Evolutionary conservation across 768 basidiomycete species (phyloP).

Genomic region (Ramaria sp.): DNA sequence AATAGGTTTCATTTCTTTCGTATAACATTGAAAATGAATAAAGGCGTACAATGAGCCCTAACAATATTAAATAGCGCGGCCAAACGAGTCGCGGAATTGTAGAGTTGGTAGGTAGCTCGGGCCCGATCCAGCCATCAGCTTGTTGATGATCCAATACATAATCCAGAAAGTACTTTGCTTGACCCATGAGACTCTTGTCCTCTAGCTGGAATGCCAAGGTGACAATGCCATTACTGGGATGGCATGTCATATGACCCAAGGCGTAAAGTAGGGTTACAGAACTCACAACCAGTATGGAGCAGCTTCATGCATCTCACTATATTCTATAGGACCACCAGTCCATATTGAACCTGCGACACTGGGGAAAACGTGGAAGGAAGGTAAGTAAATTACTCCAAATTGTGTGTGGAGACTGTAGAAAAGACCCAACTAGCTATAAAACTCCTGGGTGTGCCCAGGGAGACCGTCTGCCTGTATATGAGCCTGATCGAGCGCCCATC

Average conservation of each 20-base stretch:
- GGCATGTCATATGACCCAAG: background rate
- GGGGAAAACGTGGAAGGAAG: background rate
- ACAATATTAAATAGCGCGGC: background rate
- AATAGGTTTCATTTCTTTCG: background rate
- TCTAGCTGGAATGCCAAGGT: slow-evolving; percentile 1
- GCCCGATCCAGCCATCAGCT: slow-evolving; percentile 4
- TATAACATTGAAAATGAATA: background rate
- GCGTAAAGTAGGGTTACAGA: background rate
- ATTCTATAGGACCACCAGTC: slow-evolving; percentile 1
- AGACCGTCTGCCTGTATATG: background rate
- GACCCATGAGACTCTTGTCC: background rate
- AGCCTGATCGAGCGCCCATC: slow-evolving; percentile 3
- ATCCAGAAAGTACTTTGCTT: slow-evolving; percentile 3
- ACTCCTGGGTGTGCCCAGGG: slow-evolving; percentile 5
- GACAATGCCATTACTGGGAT: slow-evolving; percentile 1
- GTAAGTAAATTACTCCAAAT: background rate
- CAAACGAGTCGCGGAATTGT: background rate
- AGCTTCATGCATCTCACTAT: slow-evolving; percentile 3
- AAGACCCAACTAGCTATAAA: background rate
- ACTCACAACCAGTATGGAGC: slow-evolving; percentile 2
- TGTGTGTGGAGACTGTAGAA: no score
- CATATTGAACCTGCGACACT: background rate
- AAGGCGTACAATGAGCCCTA: background rate
- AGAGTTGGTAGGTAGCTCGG: background rate
- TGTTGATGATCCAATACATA: slow-evolving; percentile 5